These are phyloP conservation scores for Phaseolus lunatus DNA, from an alignment of 306 rosid genomes.

Conservation along the genomic window DNA sequence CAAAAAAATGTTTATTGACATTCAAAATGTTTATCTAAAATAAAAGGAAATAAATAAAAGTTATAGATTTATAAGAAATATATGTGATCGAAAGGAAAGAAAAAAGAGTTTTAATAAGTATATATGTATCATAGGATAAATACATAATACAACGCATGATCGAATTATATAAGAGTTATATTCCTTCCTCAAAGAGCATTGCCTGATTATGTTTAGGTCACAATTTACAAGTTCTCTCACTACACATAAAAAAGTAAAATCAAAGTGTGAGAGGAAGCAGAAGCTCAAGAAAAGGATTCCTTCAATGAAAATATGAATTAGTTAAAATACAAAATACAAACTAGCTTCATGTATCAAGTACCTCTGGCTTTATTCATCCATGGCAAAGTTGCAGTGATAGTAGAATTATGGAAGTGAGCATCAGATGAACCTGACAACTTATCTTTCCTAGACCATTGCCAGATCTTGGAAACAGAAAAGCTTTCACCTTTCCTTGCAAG, in stretches of 20 bases:
- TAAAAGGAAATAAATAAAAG: too few species aligned
- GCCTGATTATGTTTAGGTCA: slow-evolving; percentile 31
- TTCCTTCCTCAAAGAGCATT: slow-evolving; percentile 32
- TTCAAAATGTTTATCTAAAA: too few species aligned
- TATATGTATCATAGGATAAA: not conserved
- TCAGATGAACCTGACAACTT: slow-evolving; percentile 66
- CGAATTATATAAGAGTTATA: slow-evolving; percentile 14
- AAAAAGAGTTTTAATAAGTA: too few species aligned
- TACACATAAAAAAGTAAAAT: slow-evolving; percentile 37
- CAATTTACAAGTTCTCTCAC: slow-evolving; percentile 49
- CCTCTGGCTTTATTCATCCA: slow-evolving; percentile 63
- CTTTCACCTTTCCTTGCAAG: slow-evolving; percentile 86
- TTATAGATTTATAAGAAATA: too few species aligned
- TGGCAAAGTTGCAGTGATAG: slow-evolving; percentile 51
- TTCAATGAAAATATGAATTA: slow-evolving; percentile 35
- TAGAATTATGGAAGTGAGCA: slow-evolving; percentile 56
- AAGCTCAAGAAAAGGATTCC: slow-evolving; percentile 43
- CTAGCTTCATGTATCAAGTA: slow-evolving; percentile 49
- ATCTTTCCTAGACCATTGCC: slow-evolving; percentile 90
- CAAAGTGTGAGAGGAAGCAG: slow-evolving; percentile 38
- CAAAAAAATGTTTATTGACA: too few species aligned
- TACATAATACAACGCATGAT: not conserved
- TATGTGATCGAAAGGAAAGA: too few species aligned
- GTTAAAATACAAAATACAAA: slow-evolving; percentile 43
- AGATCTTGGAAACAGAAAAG: slow-evolving; percentile 92